Evolutionary conservation across 768 basidiomycete species (phyloP), one percentile per base, ranked within the genome.

Genomic region (Sarcomyxa edulis): DNA sequence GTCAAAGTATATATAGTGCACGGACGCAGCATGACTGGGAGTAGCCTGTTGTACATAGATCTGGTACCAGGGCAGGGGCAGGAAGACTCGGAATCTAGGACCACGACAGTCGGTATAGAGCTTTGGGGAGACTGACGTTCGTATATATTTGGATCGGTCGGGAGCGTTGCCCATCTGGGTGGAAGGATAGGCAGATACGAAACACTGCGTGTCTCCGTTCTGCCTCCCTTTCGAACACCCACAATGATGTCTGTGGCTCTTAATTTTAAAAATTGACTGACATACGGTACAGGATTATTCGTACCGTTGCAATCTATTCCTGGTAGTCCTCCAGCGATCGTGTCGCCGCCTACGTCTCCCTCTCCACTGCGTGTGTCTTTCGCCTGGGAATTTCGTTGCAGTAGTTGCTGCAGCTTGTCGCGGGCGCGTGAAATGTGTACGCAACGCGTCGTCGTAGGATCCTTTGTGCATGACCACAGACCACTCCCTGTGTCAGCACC

Each of bases 131-230:
- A n/a, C n/a, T n/a, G n/a, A n/a, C n/a, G n/a, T n/a, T n/a, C n/a
- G n/a, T 42, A 38, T 5, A 35, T 23, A 7, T 7, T 2, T 16
- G 37, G 37, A 20, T 47, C 42, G 10, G 19, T 14, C 2, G 24
- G 25, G 1, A 47, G 28, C 7, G 42, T 1, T 0, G 45, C 41
- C 45, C 45, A 47, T 3, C 10, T 2, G 2, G 45, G 45, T 4
- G 42, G 41, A 21, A 28, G 31, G 15, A 47, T 39, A 0, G 42
- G 37, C 7, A 47, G 37, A 24, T 47, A 40, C 4, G 45, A 47
- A 7, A 47, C n/a, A n/a, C n/a, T n/a, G n/a, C n/a, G n/a, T n/a
- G n/a, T 22, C 11, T 11, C 16, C 5, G 22, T 9, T 8, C 20
- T 23, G n/a, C 18, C 14, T 19, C 30, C 43, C 4, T 2, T 12